phyloP scores from a whole-genome alignment of 768 basidiomycete species.

The Suillus weaverae region DNA sequence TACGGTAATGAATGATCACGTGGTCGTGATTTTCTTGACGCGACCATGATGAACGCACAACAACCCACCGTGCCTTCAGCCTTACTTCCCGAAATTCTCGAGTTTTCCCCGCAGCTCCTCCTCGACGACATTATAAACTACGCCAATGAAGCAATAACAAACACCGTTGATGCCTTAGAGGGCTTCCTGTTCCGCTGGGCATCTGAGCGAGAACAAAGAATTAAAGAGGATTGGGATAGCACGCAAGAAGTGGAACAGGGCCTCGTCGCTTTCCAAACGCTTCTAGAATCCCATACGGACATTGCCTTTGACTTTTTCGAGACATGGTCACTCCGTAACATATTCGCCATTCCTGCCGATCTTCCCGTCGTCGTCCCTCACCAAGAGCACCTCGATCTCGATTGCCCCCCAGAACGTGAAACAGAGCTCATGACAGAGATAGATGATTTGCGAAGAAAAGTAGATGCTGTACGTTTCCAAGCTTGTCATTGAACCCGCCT shows the following conservation, averaged over 20 bases:
- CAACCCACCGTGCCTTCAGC: conserved; percentile 41
- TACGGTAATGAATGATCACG: background rate
- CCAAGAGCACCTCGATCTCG: conserved; percentile 71
- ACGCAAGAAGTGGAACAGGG: conserved; percentile 78
- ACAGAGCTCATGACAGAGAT: conserved; percentile 66
- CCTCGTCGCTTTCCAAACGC: conserved; percentile 81
- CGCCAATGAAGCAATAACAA: conserved; percentile 75
- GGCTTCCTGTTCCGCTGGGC: conserved; percentile 75
- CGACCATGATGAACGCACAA: conserved; percentile 17
- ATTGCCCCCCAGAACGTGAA: conserved; percentile 54
- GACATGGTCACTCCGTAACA: conserved; percentile 85
- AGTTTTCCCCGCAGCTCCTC: conserved; percentile 81
- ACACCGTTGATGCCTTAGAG: conserved; percentile 79
- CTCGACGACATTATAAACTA: conserved; percentile 87
- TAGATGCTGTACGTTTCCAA: conserved; percentile 62
- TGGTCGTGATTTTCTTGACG: background rate
- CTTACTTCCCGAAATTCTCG: conserved; percentile 71
- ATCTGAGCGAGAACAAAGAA: conserved; percentile 54
- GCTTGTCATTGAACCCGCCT: background rate
- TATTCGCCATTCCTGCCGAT: conserved; percentile 73
- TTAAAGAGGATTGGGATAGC: conserved; percentile 52
- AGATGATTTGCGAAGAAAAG: conserved; percentile 60
- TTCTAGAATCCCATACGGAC: conserved; percentile 86
- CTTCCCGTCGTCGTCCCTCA: conserved; percentile 74
- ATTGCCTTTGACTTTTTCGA: conserved; percentile 92